Evolutionary conservation across 192 early-diverging fungal species (phyloP).

Genomic region (Coemansia nantahalensis): DNA sequence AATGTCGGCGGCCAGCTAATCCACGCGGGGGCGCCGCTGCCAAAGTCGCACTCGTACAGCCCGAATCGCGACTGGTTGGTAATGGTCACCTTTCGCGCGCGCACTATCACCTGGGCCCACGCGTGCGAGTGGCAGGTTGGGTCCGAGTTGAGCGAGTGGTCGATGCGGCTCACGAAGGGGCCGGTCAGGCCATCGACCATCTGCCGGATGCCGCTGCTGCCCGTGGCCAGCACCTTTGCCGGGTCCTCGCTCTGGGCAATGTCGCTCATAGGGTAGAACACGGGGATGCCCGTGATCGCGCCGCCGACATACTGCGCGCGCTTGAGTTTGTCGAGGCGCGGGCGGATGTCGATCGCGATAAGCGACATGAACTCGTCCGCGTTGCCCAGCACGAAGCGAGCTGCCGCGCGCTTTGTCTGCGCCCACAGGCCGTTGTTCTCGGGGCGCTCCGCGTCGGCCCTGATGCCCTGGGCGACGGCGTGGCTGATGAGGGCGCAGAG

Average conservation of each 20-base stretch:
- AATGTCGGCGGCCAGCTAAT: conserved; percentile 8
- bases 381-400: background rate
- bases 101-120: conserved; percentile 2
- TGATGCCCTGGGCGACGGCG: conserved; percentile 1
- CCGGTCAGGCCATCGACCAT: background rate
- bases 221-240: background rate
- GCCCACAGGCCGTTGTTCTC: background rate
- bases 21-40: conserved; percentile 18
- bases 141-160: background rate
- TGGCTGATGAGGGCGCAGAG: conserved; percentile 13
- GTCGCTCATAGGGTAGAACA: background rate
- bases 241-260: background rate
- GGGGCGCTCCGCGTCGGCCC: background rate
- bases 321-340: conserved; percentile 3
- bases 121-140: conserved; percentile 5
- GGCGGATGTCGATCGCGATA: conserved; percentile 9
- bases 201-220: conserved; percentile 1
- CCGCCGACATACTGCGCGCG: conserved; percentile 9
- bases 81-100: conserved; percentile 1
- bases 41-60: conserved; percentile 23
- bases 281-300: conserved; percentile 5
- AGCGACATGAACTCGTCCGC: conserved; percentile 3
- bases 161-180: conserved; percentile 2
- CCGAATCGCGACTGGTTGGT: conserved; percentile 25
- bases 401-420: background rate